Evolutionary conservation across 2,329 filamentous ascomycete species (phyloP).

Genomic region (Fusarium lyarnte): DNA sequence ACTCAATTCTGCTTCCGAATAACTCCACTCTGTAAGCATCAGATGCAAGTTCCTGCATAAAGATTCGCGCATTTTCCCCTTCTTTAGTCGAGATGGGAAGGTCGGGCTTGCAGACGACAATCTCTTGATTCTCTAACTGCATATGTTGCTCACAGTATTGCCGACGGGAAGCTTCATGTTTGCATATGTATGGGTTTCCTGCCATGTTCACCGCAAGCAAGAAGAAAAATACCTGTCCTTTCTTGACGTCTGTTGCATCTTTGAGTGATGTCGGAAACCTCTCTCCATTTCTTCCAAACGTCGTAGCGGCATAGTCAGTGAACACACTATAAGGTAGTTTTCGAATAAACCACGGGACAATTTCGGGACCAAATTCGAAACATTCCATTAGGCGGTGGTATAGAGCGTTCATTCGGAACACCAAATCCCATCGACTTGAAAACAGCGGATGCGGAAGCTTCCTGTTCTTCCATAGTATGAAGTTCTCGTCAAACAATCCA

Average conservation of each 20-base stretch:
- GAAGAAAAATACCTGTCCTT: neutral
- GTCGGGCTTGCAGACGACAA: neutral
- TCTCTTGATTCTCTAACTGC: neutral
- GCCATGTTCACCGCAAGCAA: neutral
- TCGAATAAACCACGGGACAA: neutral
- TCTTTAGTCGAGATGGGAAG: neutral
- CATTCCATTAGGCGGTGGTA: neutral
- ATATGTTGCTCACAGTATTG: neutral
- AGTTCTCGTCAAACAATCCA: neutral
- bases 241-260: neutral
- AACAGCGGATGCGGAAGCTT: neutral
- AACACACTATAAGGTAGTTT: neutral
- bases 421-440: accelerated
- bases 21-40: neutral
- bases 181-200: neutral
- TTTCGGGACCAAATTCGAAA: neutral
- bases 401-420: neutral
- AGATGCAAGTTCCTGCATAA: neutral
- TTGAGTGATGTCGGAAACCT: neutral
- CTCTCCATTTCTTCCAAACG: neutral
- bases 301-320: neutral
- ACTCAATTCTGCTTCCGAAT: neutral
- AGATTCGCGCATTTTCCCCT: neutral
- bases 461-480: neutral
- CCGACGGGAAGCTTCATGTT: neutral